Base-by-base conservation (phyloP, 148 eudicot genomes). In the Camellia sinensis region DNA sequence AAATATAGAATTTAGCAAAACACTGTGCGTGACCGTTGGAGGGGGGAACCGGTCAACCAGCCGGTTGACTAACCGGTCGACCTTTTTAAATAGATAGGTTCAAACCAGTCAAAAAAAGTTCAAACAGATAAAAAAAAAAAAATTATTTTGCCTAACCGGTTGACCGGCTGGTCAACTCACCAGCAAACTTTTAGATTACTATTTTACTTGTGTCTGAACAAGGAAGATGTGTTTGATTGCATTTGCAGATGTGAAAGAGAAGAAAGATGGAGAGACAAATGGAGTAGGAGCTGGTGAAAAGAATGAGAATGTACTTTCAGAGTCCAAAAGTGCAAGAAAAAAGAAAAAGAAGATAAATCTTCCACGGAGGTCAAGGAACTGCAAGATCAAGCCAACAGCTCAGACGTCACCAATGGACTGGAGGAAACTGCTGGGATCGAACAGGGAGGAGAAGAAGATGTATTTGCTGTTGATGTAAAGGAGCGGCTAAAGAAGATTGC, bases 261-360 rank as follows among this genome's bases (percentile, higher is more conserved):
- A 84, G 86, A 84, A 81, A 75, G 57, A 80, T 17, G 89, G 76
- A 45, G 87, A 84, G 46, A 81, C 50, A 61, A 82, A 83, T 69
- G 83, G 82, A 81, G 84, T 73, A 62, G 89, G 74, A 15, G 84
- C 81, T 44, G 87, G 84, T 41, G 89, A 84, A 62, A 87, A 87
- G 85, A 87, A 87, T 74, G 88, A 83, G 61, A 76, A 52, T 72
- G 84, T 66, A 2, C 73, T 85, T 64, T 4, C 78, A 6, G 92
- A 89, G 80, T 81, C 92, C 45, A 89, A 89, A 82, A 86, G 59
- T 80, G 88, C 88, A 18, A 89, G 86, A 87, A 89, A 88, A 60
- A 88, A 88, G 89, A 89, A 89, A 81, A 88, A 88, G 85, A 88
- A 88, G 88, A 89, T 78, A 89, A 89, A 65, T 61, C 90, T 80